A percentile compares a stretch with the other conserved stretches of the same genome.
These are phyloP conservation scores for Combretum micranthum DNA, from an alignment of 345 rosid genomes.

Conservation along the genomic window DNA sequence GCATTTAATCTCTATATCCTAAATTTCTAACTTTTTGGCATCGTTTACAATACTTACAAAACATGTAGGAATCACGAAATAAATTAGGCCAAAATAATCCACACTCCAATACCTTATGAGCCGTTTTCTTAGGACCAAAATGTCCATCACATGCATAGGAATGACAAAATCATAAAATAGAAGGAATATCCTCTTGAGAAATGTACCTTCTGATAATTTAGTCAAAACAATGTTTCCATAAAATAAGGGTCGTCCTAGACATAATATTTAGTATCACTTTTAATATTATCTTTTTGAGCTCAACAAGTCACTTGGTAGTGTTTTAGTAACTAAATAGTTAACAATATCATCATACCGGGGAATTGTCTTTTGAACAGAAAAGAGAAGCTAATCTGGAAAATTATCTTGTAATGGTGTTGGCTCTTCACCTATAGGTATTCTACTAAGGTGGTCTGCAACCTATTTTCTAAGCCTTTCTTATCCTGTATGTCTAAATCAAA, in stretches of 20 bases:
- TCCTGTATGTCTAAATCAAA: neutral
- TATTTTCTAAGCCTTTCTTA: conserved; percentile 1
- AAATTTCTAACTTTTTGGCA: neutral
- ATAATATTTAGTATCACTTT: neutral
- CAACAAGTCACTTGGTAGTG: neutral
- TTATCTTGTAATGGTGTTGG: neutral
- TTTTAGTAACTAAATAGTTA: neutral
- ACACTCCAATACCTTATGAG: neutral
- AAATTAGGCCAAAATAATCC: neutral
- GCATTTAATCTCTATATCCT: neutral
- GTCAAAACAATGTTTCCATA: neutral
- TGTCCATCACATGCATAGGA: neutral
- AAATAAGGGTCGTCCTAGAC: neutral
- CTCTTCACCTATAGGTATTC: neutral
- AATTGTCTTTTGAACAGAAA: neutral
- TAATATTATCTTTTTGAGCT: neutral
- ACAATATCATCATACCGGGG: conserved; percentile 4
- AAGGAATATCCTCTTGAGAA: neutral
- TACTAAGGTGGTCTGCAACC: neutral
- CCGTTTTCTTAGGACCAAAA: neutral
- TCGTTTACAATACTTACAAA: neutral
- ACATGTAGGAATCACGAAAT: neutral
- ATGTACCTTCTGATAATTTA: conserved; percentile 2
- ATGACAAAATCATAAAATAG: neutral
- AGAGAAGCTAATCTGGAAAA: conserved; percentile 3